Percentiles rank a stretch among this genome's conserved stretches.
phyloP scores from a whole-genome alignment of 441 rosid species.

The Croton laevigatus region DNA sequence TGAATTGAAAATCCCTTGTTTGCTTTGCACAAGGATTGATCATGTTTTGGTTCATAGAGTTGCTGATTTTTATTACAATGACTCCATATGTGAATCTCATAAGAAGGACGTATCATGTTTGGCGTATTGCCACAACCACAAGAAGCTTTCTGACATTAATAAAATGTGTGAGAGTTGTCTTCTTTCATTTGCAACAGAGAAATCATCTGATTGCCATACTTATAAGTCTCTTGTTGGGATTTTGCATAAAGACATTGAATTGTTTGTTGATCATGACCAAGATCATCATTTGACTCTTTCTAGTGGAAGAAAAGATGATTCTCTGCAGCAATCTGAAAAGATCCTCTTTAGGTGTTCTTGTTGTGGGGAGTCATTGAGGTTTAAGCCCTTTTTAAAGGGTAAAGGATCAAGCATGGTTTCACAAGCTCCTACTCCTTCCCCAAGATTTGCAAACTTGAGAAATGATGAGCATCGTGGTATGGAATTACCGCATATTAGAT shows the following conservation, averaged over 20 bases:
- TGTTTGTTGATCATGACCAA: slow-evolving; percentile 62
- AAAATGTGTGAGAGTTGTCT: slow-evolving; percentile 91
- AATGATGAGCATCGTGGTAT: slow-evolving; percentile 30
- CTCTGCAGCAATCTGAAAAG: slow-evolving; percentile 25
- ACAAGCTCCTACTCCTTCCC: slow-evolving; percentile 77
- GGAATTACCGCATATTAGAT: slow-evolving; percentile 39
- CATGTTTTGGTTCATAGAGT: slow-evolving; percentile 53
- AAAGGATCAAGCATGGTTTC: slow-evolving; percentile 30
- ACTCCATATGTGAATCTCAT: slow-evolving; percentile 75
- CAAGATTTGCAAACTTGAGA: slow-evolving; percentile 37
- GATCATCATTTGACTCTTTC: slow-evolving; percentile 46
- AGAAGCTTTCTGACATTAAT: slow-evolving; percentile 74
- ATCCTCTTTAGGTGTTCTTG: slow-evolving; percentile 49
- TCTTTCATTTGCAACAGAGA: slow-evolving; percentile 81
- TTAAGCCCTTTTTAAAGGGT: slow-evolving; percentile 33
- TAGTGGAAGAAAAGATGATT: slow-evolving; percentile 44
- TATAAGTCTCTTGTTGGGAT: slow-evolving; percentile 81
- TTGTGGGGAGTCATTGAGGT: slow-evolving; percentile 65
- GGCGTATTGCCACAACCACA: slow-evolving; percentile 86
- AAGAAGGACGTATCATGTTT: slow-evolving; percentile 74
- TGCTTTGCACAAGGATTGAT: slow-evolving; percentile 88
- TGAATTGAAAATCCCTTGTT: slow-evolving; percentile 75
- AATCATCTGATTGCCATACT: slow-evolving; percentile 65
- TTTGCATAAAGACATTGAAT: slow-evolving; percentile 70
- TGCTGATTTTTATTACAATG: slow-evolving; percentile 74